Evolutionary conservation across 208 protist species (phyloP), one percentile per base, ranked within the genome.

Genomic region (Porcisia deanei): DNA sequence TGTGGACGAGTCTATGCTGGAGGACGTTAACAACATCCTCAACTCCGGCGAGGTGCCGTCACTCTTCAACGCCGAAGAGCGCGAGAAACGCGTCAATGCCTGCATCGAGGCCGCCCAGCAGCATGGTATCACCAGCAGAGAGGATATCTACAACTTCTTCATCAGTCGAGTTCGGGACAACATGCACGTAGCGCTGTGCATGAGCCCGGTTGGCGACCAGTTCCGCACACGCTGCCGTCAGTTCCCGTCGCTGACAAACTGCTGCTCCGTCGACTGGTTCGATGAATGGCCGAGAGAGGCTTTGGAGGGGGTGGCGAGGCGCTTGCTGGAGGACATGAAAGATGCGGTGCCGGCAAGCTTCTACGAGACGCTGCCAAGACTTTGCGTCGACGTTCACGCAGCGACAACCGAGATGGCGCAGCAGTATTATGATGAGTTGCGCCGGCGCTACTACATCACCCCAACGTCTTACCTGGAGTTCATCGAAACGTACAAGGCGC

Each of bases 231-330:
- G 98, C 43, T 98, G 94, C 77, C 92, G 97, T 55, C 97, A 98
- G 89, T 99, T 99, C 81, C 98, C 98, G 14, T 99, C 98, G 22
- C 90, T 99, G 6, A 97, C 99, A 30, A 99, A 99, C 87, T 99
- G 98, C 85, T 99, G 98, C 85, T 91, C 95, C 53, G 99, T 99
- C 75, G 98, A 99, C 84, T 99, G 98, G 98, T 99, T 99, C 79
- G 94, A 97, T 74, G 91, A 96, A 76, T 99, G 98, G 98, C 98
- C 98, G 47, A 59, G 75, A 16, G 96, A 99, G 77, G 98, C 98
- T 9, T 88, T 99, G 18, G 79, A 87, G 61, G 88, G 85, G 63
- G 98, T 99, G 18, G 88, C 97, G 37, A 74, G 83, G 70, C 89
- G 90, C n/a, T 68, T 97, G 75, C 88, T 98, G 78, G 72, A 91